Evolutionary conservation across 345 rosid species (phyloP).

Genomic region (Jatropha curcas): DNA sequence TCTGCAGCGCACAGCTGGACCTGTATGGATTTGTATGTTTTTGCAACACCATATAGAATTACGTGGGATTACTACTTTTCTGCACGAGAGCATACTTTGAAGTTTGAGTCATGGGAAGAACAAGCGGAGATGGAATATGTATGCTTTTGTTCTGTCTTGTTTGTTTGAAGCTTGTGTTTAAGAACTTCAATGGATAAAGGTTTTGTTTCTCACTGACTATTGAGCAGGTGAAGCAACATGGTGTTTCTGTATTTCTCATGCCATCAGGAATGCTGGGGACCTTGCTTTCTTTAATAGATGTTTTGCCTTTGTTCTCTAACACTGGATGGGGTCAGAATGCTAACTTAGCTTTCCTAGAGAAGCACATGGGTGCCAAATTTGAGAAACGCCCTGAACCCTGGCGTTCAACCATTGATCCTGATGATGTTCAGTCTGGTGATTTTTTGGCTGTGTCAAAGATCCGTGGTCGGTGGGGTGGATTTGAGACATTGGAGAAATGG

Average conservation of each 20-base stretch:
- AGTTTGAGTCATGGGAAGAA: slow-evolving; percentile 91
- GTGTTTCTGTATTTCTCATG: slow-evolving; percentile 95
- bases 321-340: slow-evolving; percentile 91
- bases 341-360: slow-evolving; percentile 74
- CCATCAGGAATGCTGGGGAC: slow-evolving; percentile 98
- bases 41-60: slow-evolving; percentile 93
- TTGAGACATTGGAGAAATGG: slow-evolving; percentile 98
- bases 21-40: slow-evolving; percentile 95
- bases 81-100: slow-evolving; percentile 74
- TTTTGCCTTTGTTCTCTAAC: slow-evolving; percentile 90
- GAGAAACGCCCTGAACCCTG: slow-evolving; percentile 84
- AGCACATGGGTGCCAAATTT: slow-evolving; percentile 94
- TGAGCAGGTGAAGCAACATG: slow-evolving; percentile 87
- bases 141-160: slow-evolving; percentile 21
- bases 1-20: slow-evolving; percentile 90
- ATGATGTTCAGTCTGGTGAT: slow-evolving; percentile 87
- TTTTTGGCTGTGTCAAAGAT: slow-evolving; percentile 94
- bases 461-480: slow-evolving; percentile 98
- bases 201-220: slow-evolving; percentile 13
- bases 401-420: slow-evolving; percentile 57
- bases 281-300: slow-evolving; percentile 74
- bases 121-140: slow-evolving; percentile 86
- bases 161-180: slow-evolving; percentile 8
- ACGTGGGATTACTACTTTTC: slow-evolving; percentile 97
- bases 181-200: slow-evolving; percentile 2